These are phyloP conservation scores for Chrysoporthe puriensis DNA, from an alignment of 2,329 filamentous ascomycete species.

Conservation along the genomic window DNA sequence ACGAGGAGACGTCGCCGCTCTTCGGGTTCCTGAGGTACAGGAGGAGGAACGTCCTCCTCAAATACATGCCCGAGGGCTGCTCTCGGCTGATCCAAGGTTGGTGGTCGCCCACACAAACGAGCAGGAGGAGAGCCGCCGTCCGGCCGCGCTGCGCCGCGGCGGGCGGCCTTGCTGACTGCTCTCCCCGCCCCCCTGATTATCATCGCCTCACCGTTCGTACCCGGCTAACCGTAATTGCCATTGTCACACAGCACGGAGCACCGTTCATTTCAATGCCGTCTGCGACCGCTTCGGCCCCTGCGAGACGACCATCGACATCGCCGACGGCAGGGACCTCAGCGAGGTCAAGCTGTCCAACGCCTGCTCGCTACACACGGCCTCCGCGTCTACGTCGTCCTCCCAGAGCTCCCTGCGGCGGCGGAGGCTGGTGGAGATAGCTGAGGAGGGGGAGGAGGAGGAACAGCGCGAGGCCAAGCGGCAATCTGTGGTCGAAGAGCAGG, in stretches of 20 bases:
- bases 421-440: slow-evolving; percentile 88
- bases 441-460: slow-evolving; percentile 80
- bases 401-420: slow-evolving; percentile 77
- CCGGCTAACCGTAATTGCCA: slow-evolving; percentile 32
- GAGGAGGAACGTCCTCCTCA: slow-evolving; percentile 86
- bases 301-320: slow-evolving; percentile 81
- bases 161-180: too few relatives aligned
- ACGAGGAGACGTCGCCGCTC: slow-evolving; percentile 83
- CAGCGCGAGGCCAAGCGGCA: slow-evolving; percentile 62
- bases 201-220: slow-evolving; percentile 11
- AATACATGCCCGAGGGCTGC: slow-evolving; percentile 88
- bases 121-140: too few relatives aligned
- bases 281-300: slow-evolving; percentile 80
- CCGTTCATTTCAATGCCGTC: slow-evolving; percentile 70
- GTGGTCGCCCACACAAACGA: slow-evolving; percentile 34
- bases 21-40: slow-evolving; percentile 92
- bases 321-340: slow-evolving; percentile 75
- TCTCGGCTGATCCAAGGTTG: slow-evolving; percentile 91
- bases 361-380: slow-evolving; percentile 86
- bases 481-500: slow-evolving; percentile 55
- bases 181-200: background rate
- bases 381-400: slow-evolving; percentile 83
- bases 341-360: slow-evolving; percentile 87
- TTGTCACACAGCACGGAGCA: slow-evolving; percentile 70
- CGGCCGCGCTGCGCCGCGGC: too few relatives aligned